Conservation (phyloP, 345 rosid genomes). For the Carallia pectinifolia region DNA sequence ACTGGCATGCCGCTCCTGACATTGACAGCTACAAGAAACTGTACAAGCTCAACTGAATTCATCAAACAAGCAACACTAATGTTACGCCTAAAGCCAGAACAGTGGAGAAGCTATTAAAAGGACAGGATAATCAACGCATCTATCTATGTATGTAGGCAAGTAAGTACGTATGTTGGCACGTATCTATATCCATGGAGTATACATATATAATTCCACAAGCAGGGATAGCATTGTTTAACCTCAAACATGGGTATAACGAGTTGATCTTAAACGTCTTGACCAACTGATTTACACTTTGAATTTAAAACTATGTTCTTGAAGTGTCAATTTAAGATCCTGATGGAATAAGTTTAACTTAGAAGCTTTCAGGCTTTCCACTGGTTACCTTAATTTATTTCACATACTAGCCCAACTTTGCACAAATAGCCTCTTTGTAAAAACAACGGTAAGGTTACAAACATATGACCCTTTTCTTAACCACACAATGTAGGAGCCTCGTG, state of each 20-base stretch:
- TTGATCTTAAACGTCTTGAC: background rate
- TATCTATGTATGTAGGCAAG: constrained; percentile 2
- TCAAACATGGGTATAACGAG: background rate
- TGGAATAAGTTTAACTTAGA: background rate
- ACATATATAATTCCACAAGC: background rate
- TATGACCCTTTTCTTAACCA: too few species aligned
- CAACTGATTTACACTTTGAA: background rate
- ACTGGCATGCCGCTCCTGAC: constrained; percentile 84
- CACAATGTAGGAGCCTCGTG: too few species aligned
- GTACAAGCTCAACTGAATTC: constrained; percentile 39
- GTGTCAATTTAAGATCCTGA: background rate
- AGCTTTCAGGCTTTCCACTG: background rate
- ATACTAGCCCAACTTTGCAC: background rate
- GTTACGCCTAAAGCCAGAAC: background rate
- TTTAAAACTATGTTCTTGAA: background rate
- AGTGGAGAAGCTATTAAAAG: background rate
- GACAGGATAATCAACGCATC: background rate
- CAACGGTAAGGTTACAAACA: too few species aligned
- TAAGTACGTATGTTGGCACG: background rate
- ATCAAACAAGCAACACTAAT: background rate
- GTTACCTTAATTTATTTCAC: background rate
- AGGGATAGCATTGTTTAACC: background rate
- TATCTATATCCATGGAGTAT: too few species aligned
- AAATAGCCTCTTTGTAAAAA: too few species aligned
- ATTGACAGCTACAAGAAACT: constrained; percentile 45